These are phyloP conservation scores for Oropetium thomaeum DNA, from an alignment of 176 grass and related monocot species.

Conservation along the genomic window DNA sequence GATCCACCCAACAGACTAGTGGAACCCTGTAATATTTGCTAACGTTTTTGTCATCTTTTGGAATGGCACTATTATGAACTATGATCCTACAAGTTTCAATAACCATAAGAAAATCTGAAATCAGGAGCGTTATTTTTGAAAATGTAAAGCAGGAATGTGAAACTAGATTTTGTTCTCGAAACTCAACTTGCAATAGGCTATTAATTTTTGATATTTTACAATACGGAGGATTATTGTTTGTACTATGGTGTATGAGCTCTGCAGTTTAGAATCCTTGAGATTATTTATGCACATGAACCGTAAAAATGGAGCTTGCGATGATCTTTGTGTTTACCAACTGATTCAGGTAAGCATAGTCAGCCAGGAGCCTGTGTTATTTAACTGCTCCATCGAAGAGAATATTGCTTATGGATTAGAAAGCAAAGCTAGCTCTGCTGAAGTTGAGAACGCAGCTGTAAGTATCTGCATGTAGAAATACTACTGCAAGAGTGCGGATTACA, in stretches of 20 bases:
- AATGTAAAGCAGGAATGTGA: not conserved
- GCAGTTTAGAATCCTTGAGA: conserved; percentile 8
- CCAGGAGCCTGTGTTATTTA: conserved; percentile 92
- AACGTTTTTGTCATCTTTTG: not conserved
- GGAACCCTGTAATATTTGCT: not conserved
- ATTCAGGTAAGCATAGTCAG: conserved; percentile 98
- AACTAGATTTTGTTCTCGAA: not conserved
- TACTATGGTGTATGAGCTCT: not conserved
- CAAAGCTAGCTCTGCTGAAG: conserved; percentile 49
- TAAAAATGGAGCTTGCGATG: not conserved
- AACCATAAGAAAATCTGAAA: not conserved
- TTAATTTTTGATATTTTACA: not conserved
- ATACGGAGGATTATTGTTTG: not conserved
- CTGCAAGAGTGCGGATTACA: not conserved
- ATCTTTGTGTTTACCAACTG: conserved; percentile 5
- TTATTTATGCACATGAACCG: not conserved
- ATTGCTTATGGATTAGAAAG: conserved; percentile 87
- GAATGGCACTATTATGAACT: not conserved
- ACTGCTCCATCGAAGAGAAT: conserved; percentile 95
- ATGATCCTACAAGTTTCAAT: not conserved
- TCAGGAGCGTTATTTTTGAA: not conserved
- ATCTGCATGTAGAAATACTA: conserved; percentile 9
- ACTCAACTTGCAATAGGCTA: not conserved
- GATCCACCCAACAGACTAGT: not conserved
- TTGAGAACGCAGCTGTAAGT: conserved; percentile 88